Base-by-base conservation (phyloP, 2,329 filamentous ascomycete genomes). In the Hypocrella siamensis region DNA sequence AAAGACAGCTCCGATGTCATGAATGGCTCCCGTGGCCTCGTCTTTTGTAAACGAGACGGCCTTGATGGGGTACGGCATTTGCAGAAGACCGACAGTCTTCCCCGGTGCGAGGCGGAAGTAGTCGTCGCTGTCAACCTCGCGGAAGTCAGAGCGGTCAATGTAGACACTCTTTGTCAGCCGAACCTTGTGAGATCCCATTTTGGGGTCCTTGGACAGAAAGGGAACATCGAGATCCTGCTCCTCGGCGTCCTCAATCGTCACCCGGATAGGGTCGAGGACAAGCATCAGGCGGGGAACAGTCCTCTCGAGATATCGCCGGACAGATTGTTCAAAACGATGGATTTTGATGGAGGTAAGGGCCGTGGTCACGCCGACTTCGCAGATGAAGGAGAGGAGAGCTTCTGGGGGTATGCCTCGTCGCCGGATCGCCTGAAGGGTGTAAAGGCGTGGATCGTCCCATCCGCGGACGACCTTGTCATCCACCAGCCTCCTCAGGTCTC, bases 391-490 rank as follows among this genome's bases (percentile, higher is more conserved):
- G 35, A 93, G 70, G 37, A 94, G 80, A 2, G 85, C 85, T 14
- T 81, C 82, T 0, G 86, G 84, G 1, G 88, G 88, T 0, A 94
- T 71, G 48, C 88, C 86, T 36, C 86, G 73, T 31, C 86, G 72
- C 32, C 82, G 76, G 30, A 94, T 70, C 2, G 73, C 84, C 37
- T 88, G 84, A 16, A 94, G 63, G 2, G 86, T 93, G 57, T 83
- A 93, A 5, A 94, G 65, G 19, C 88, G 71, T 9, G 88, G 88
- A 46, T 94, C 88, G 43, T 94, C 82, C 84, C 85, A 94, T 33
- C 73, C 82, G 24, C 80, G 72, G 7, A 96, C 86, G 40, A 77
- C 65, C 12, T 73, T 72, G 30, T 79, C 70, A 28, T 77, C 67
- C 2, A 94, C 82, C 6, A 94, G 60, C 54, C 79, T 77, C 39